phyloP scores from a whole-genome alignment of 306 rosid species.

The Medicago lupulina region DNA sequence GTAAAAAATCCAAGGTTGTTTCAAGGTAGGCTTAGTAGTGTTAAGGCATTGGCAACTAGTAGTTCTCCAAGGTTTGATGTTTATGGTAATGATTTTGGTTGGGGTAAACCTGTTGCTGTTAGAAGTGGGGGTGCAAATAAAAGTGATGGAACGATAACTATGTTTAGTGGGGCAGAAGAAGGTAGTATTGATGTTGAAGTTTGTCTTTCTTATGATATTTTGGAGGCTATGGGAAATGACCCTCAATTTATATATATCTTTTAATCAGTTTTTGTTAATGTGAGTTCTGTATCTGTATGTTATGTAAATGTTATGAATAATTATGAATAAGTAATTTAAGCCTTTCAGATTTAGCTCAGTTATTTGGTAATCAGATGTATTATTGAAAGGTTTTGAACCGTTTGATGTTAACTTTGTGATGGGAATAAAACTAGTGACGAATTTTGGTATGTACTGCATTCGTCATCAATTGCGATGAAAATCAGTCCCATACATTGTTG shows the following conservation, averaged over 20 bases:
- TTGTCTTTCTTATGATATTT: not conserved
- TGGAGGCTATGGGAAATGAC: slow-evolving; percentile 6
- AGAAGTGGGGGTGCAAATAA: slow-evolving; percentile 10
- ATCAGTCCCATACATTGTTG: too few species aligned
- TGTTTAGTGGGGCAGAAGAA: not conserved
- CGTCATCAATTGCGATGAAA: too few species aligned
- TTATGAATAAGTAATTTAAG: too few species aligned
- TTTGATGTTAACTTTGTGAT: not conserved
- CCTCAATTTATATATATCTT: not conserved
- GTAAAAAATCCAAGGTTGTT: slow-evolving; percentile 4
- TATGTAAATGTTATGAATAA: too few species aligned
- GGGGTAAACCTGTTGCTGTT: not conserved
- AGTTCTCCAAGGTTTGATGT: slow-evolving; percentile 6
- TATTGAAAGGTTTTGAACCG: too few species aligned
- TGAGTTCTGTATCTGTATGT: too few species aligned
- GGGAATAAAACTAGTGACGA: too few species aligned
- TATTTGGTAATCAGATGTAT: too few species aligned
- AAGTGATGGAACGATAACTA: not conserved
- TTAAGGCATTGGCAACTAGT: not conserved
- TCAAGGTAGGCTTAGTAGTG: not conserved
- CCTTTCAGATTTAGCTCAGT: too few species aligned
- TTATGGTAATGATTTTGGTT: slow-evolving; percentile 27
- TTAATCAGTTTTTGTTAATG: not conserved
- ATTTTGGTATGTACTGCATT: too few species aligned
- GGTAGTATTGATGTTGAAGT: slow-evolving; percentile 17